Evolutionary conservation across 768 basidiomycete genomes (phyloP).

Genomic region (Hydnomerulius pinastri): DNA sequence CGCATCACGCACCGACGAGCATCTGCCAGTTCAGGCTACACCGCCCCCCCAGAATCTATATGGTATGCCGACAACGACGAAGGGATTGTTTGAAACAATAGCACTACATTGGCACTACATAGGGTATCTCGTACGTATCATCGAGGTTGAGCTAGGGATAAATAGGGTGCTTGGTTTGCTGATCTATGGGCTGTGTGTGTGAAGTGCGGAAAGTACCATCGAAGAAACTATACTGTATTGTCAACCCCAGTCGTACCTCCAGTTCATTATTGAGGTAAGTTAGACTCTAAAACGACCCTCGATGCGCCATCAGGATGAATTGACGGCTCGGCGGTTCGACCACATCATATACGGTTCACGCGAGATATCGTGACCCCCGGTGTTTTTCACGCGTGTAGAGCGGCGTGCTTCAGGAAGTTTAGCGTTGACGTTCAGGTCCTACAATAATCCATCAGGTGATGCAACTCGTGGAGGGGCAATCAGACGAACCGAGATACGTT

Average conservation of each 20-base stretch:
- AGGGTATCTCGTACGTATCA: too few species aligned
- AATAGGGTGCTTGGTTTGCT: conserved; percentile 18
- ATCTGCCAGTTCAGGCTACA: too few species aligned
- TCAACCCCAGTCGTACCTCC: neutral
- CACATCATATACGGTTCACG: conserved; percentile 89
- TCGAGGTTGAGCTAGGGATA: conserved; percentile 13
- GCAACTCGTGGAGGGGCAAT: neutral
- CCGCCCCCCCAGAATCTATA: too few species aligned
- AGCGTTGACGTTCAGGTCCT: conserved; percentile 72
- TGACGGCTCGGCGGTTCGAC: conserved; percentile 76
- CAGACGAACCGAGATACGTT: conserved; percentile 67
- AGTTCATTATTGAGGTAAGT: neutral
- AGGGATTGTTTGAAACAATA: neutral
- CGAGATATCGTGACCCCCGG: conserved; percentile 58
- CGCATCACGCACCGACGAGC: too few species aligned
- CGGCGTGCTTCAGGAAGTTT: conserved; percentile 80
- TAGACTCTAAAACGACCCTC: neutral
- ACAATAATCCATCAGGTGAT: conserved; percentile 12
- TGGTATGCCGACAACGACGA: too few species aligned
- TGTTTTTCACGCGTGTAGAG: conserved; percentile 67
- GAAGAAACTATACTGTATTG: conserved; percentile 2
- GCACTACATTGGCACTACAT: neutral
- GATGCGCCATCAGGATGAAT: conserved; percentile 25
- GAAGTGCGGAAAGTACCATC: conserved; percentile 1
- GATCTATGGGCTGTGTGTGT: conserved; percentile 21